Evolutionary conservation across 2,329 filamentous ascomycete species (phyloP).

Genomic region (Penicillium sp.): DNA sequence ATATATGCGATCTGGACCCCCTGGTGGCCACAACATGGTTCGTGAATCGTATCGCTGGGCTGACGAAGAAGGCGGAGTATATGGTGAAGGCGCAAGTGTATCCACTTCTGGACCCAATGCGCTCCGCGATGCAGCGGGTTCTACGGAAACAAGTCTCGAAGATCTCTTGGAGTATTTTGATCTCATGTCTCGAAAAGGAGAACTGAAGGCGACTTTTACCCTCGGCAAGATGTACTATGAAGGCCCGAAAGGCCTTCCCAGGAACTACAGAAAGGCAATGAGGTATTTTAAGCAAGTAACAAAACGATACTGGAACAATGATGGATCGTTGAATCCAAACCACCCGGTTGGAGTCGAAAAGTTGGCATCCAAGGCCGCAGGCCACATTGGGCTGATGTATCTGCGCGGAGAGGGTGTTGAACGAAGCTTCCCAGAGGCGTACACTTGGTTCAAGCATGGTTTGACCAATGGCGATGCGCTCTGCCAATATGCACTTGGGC

Average conservation of each 20-base stretch:
- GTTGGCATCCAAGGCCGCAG: slow-evolving; percentile 80
- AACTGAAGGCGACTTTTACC: slow-evolving; percentile 84
- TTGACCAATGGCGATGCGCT: slow-evolving; percentile 76
- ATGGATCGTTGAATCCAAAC: slow-evolving; percentile 74
- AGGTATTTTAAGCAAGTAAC: slow-evolving; percentile 82
- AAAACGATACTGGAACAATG: slow-evolving; percentile 78
- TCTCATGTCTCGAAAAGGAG: slow-evolving; percentile 86
- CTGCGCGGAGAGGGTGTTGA: slow-evolving; percentile 82
- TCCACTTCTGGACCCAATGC: slow-evolving; percentile 86
- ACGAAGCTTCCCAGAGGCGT: slow-evolving; percentile 77
- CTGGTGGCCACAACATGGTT: slow-evolving; percentile 79
- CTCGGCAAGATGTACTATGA: slow-evolving; percentile 88
- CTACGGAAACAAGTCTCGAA: slow-evolving; percentile 83
- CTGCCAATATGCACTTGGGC: slow-evolving; percentile 80
- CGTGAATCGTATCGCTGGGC: slow-evolving; percentile 83
- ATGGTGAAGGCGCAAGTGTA: slow-evolving; percentile 91
- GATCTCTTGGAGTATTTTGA: slow-evolving; percentile 95
- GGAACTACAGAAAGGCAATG: slow-evolving; percentile 74
- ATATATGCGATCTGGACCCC: slow-evolving; percentile 87
- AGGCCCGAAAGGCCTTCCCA: slow-evolving; percentile 74
- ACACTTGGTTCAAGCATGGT: slow-evolving; percentile 83
- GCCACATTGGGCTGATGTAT: slow-evolving; percentile 87
- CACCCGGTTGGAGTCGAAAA: slow-evolving; percentile 74
- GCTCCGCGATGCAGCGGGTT: slow-evolving; percentile 71
- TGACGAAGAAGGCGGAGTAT: slow-evolving; percentile 89